Evolutionary conservation across 108 stramenopile genomes (phyloP).

Genomic region (Skeletonema potamos): DNA sequence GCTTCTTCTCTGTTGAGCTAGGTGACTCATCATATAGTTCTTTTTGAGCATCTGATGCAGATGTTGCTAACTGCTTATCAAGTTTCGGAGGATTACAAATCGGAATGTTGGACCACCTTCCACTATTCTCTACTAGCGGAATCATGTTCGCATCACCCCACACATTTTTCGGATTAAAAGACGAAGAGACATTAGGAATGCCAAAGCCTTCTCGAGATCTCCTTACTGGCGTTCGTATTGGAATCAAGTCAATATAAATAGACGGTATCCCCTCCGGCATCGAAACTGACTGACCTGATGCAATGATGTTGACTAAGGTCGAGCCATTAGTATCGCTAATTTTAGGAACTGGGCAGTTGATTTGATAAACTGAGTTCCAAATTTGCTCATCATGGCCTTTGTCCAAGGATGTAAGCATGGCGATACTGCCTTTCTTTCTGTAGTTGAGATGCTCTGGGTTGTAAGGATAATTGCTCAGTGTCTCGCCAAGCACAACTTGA

Average conservation of each 20-base stretch:
- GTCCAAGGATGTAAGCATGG: conserved; percentile 27
- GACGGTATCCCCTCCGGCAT: conserved; percentile 17
- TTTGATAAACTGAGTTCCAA: conserved; percentile 32
- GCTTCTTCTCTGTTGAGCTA: conserved; percentile 18
- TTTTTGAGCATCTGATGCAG: neutral
- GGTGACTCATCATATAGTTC: neutral
- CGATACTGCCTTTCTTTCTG: conserved; percentile 27
- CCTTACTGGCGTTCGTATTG: conserved; percentile 63
- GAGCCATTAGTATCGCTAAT: neutral
- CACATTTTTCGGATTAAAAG: conserved; percentile 30
- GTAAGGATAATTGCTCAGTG: conserved; percentile 39
- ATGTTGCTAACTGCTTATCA: neutral
- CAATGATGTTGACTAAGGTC: conserved; percentile 3
- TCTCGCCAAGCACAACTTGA: conserved; percentile 41
- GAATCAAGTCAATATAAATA: conserved; percentile 60
- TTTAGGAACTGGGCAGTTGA: conserved; percentile 36
- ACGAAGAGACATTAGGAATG: conserved; percentile 4
- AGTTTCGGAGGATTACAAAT: conserved; percentile 19
- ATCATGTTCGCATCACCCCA: conserved; percentile 32
- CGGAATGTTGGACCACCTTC: conserved; percentile 42
- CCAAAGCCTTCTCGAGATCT: conserved; percentile 31
- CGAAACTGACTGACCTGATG: conserved; percentile 27
- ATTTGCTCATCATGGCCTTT: conserved; percentile 40
- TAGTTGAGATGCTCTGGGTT: conserved; percentile 41
- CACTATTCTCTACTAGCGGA: conserved; percentile 38